Evolutionary conservation across 805 yeast genomes (phyloP), one percentile per base, ranked within the genome.

Genomic region (Candida namnaoensis): DNA sequence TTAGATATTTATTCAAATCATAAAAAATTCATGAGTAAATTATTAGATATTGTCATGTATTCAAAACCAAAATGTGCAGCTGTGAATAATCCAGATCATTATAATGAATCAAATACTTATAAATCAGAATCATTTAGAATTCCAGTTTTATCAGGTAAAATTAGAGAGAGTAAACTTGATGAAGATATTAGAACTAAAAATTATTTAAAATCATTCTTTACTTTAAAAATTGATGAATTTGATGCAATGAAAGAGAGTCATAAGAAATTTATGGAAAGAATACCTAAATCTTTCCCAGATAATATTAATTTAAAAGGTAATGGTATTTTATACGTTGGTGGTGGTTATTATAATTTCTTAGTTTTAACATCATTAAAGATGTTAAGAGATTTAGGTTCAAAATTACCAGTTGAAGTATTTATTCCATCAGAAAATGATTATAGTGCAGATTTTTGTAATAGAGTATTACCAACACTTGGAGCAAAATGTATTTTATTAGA

Each of bases 391-490:
- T 65, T 72, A 7, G 88, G 91, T 3, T 77, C 84, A 3, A 69
- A 68, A 12, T 60, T 82, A 33, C 96, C 96, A 0, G 78, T 88
- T 19, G 96, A 88, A 65, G 83, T 88, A 9, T 72, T 86, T 48
- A 76, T 88, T 48, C 95, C 95, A 8, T 71, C 76, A 34, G 65
- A 70, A 19, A 72, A 72, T 30, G 93, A 84, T 53, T 84, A 77
- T 52, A 93, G 86, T 53, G 70, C 76, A 33, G 83, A 80, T 43
- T 69, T 80, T 40, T 88, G 96, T 61, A 77, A 74, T 23, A 62
- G 64, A 8, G 66, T 82, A 3, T 66, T 86, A 49, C 93, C 95
- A 0, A 60, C 80, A n/a, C 52, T 76, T 42, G 73, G 78, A 44
- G 88, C 86, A 1, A 70, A 65, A 45, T 83, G 93, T 61, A 65